Evolutionary conservation across 2,329 filamentous ascomycete species (phyloP).

Genomic region (Didymellaceae sp.): DNA sequence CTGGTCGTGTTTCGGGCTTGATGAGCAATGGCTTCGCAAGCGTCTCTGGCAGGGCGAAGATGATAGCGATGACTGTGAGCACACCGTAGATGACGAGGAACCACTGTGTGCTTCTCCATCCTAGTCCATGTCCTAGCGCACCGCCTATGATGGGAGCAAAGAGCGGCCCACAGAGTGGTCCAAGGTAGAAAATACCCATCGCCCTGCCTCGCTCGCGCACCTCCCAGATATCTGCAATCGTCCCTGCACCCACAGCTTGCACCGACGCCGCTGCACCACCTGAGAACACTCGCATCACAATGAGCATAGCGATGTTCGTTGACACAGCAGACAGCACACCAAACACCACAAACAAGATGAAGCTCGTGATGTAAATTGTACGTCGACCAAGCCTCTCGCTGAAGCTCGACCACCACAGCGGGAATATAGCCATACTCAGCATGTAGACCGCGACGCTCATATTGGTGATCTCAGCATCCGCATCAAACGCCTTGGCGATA

Average conservation of each 20-base stretch:
- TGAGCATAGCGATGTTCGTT: conserved; percentile 47
- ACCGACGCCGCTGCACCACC: conserved; percentile 48
- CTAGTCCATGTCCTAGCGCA: conserved; percentile 38
- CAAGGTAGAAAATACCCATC: conserved; percentile 50
- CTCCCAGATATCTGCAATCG: conserved; percentile 50
- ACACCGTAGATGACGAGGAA: conserved; percentile 49
- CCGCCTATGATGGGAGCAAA: conserved; percentile 51
- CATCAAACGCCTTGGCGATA: conserved; percentile 41
- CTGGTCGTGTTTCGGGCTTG: conserved; percentile 10
- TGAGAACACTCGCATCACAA: conserved; percentile 44
- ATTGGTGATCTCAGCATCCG: conserved; percentile 46
- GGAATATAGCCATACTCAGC: conserved; percentile 52
- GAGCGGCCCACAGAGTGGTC: conserved; percentile 48
- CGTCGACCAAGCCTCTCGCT: conserved; percentile 46
- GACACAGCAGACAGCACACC: conserved; percentile 43
- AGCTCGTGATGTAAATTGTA: conserved; percentile 47
- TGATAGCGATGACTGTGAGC: conserved; percentile 39
- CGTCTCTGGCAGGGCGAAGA: conserved; percentile 47
- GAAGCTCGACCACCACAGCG: conserved; percentile 51
- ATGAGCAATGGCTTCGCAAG: conserved; percentile 20
- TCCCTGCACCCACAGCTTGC: conserved; percentile 49
- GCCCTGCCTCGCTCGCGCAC: conserved; percentile 46
- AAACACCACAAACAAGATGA: conserved; percentile 44
- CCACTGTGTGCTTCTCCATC: conserved; percentile 51
- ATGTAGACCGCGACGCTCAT: conserved; percentile 51